phyloP scores from a whole-genome alignment of 768 basidiomycete genomes.

The Tulasnella sp. region DNA sequence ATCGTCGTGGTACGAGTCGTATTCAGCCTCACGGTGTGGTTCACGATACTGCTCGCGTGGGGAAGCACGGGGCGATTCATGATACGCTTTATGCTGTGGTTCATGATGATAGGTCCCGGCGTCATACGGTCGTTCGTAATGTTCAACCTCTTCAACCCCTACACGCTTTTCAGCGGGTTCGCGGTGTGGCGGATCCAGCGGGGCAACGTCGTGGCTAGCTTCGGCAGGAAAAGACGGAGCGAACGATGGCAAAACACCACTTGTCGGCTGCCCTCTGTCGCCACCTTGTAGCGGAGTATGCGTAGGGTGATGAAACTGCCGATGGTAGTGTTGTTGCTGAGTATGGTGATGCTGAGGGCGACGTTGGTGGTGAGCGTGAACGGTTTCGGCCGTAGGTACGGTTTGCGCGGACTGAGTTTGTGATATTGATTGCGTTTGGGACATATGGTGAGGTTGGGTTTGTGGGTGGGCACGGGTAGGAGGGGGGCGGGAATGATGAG shows the following conservation, averaged over 20 bases:
- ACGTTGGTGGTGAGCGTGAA: slow-evolving; percentile 10
- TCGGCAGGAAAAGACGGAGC: no score
- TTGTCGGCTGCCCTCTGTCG: no score
- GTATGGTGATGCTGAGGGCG: slow-evolving; percentile 21
- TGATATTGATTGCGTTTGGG: no score
- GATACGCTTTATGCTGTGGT: background rate
- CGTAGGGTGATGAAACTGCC: slow-evolving; percentile 18
- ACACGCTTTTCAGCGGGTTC: background rate
- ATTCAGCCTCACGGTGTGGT: no score
- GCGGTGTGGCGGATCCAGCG: no score
- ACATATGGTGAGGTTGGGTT: background rate
- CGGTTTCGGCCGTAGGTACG: no score
- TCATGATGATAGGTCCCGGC: slow-evolving; percentile 7
- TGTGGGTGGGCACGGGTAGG: background rate
- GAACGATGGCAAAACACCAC: no score
- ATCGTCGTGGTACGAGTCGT: no score
- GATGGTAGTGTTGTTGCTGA: slow-evolving; percentile 20
- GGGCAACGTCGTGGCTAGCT: no score
- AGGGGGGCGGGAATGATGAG: background rate
- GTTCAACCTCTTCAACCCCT: background rate
- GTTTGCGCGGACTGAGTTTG: background rate
- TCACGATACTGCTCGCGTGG: no score
- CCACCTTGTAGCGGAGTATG: slow-evolving; percentile 20
- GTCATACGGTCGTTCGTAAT: background rate
- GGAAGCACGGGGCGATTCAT: background rate